phyloP scores from a whole-genome alignment of 768 basidiomycete species.

The Lactarius hatsudake region DNA sequence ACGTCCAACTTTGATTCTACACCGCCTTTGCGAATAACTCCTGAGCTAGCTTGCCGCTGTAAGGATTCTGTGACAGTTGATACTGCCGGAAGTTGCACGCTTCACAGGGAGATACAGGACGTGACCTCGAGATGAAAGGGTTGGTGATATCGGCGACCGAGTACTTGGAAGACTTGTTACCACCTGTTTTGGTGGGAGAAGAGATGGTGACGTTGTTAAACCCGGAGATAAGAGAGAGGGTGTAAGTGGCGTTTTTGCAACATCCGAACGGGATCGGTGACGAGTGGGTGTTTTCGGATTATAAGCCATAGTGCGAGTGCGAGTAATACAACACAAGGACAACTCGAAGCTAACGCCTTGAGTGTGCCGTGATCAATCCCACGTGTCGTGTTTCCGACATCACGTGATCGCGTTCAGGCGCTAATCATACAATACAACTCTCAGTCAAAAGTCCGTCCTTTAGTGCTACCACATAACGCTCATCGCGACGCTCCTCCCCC shows the following conservation, averaged over 20 bases:
- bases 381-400: slow-evolving; percentile 12
- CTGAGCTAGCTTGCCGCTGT: slow-evolving; percentile 58
- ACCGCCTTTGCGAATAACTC: slow-evolving; percentile 75
- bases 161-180: slow-evolving; percentile 31
- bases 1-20: slow-evolving; percentile 76
- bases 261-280: slow-evolving; percentile 48
- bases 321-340: background rate
- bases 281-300: slow-evolving; percentile 47
- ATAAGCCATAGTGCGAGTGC: slow-evolving; percentile 29
- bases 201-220: slow-evolving; percentile 38
- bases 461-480: slow-evolving; percentile 22
- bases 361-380: background rate
- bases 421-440: background rate
- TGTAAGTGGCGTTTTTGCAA: slow-evolving; percentile 47
- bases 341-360: background rate
- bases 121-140: slow-evolving; percentile 57
- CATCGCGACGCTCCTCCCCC: slow-evolving; percentile 22
- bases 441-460: background rate
- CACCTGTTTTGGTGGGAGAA: slow-evolving; percentile 35
- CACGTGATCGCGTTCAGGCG: slow-evolving; percentile 7
- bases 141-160: slow-evolving; percentile 51
- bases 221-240: slow-evolving; percentile 41
- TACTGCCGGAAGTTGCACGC: slow-evolving; percentile 46
- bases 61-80: slow-evolving; percentile 52
- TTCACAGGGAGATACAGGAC: slow-evolving; percentile 69